Evolutionary conservation across 129 eudicot genomes (phyloP).

Genomic region (Lactuca saligna): DNA sequence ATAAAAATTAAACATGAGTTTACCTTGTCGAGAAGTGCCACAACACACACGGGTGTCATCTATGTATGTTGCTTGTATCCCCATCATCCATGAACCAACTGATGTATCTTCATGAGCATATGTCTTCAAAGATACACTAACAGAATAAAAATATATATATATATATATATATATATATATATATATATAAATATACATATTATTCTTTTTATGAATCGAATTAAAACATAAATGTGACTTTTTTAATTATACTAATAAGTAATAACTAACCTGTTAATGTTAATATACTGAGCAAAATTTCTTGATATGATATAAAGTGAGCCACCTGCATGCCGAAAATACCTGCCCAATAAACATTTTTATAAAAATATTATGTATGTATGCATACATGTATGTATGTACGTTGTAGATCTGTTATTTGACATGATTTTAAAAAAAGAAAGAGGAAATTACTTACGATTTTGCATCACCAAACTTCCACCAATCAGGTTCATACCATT

Average conservation of each 20-base stretch:
- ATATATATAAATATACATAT: background rate
- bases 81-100: slow-evolving; percentile 99
- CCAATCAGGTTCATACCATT: slow-evolving; percentile 98
- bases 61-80: slow-evolving; percentile 75
- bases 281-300: slow-evolving; percentile 66
- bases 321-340: slow-evolving; percentile 77
- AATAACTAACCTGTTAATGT: slow-evolving; percentile 59
- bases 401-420: background rate
- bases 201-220: background rate
- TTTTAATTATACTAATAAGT: background rate
- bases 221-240: background rate
- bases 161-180: too few species aligned
- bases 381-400: background rate
- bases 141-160: background rate
- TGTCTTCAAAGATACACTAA: slow-evolving; percentile 78
- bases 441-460: slow-evolving; percentile 62
- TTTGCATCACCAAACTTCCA: slow-evolving; percentile 96
- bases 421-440: background rate
- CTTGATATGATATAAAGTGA: slow-evolving; percentile 52
- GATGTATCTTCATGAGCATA: slow-evolving; percentile 88
- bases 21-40: slow-evolving; percentile 67
- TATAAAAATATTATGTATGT: background rate
- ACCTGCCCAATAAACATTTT: slow-evolving; percentile 47
- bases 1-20: background rate
- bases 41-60: slow-evolving; percentile 91